These are phyloP conservation scores for Microascus cirrosus DNA, from an alignment of 2,329 filamentous ascomycete genomes.

Conservation along the genomic window DNA sequence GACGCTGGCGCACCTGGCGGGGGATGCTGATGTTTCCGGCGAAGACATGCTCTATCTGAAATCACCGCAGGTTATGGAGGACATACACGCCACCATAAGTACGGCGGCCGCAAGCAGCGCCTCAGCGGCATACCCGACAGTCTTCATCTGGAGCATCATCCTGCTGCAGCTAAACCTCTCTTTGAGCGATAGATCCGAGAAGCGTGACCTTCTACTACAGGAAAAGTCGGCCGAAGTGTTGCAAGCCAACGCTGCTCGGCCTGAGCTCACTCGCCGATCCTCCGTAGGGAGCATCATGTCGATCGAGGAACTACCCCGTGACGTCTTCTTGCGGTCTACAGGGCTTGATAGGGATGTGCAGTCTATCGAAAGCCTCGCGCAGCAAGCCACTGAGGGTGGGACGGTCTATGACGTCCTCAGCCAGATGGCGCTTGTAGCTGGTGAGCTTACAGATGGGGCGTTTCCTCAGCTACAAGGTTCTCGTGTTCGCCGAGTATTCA, in stretches of 20 bases:
- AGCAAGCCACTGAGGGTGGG: slow-evolving; percentile 34
- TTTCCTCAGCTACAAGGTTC: slow-evolving; percentile 47
- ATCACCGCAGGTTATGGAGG: slow-evolving; percentile 56
- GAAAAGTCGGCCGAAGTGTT: slow-evolving; percentile 48
- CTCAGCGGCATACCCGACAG: slow-evolving; percentile 58
- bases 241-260: slow-evolving; percentile 24
- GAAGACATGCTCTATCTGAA: slow-evolving; percentile 48
- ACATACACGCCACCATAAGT: slow-evolving; percentile 62
- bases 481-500: slow-evolving; percentile 50
- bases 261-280: slow-evolving; percentile 36
- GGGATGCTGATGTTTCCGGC: slow-evolving; percentile 30
- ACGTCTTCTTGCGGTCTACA: slow-evolving; percentile 41
- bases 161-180: slow-evolving; percentile 57
- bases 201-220: slow-evolving; percentile 44
- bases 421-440: slow-evolving; percentile 35
- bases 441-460: slow-evolving; percentile 30
- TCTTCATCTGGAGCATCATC: slow-evolving; percentile 74
- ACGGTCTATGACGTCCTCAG: slow-evolving; percentile 42
- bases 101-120: slow-evolving; percentile 43
- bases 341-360: slow-evolving; percentile 39
- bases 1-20: slow-evolving; percentile 44
- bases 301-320: slow-evolving; percentile 48
- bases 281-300: slow-evolving; percentile 52
- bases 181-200: slow-evolving; percentile 50
- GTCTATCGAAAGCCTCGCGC: slow-evolving; percentile 37